Base-by-base conservation (phyloP, 1,284 basidiomycete genomes). In the Salmacisia buchloeana region DNA sequence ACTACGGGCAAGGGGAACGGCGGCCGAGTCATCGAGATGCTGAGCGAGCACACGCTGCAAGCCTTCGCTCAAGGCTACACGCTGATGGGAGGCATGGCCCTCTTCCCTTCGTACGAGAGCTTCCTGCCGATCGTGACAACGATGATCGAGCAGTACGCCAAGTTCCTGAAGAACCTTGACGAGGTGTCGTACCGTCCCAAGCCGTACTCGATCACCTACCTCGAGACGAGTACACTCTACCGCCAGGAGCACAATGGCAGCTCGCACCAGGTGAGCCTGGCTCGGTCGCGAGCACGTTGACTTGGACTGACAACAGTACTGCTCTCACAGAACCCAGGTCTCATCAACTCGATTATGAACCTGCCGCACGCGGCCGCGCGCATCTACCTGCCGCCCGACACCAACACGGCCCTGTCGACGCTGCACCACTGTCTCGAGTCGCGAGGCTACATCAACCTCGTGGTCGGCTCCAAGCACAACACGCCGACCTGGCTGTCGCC, bases 61-160 rank as follows among this genome's bases (percentile, higher is more conserved):
- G 91, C 88, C 25, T 91, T 90, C 86, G 82, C 91, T 25, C 89
- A 92, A 79, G 90, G 90, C 1, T 92, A 91, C 79, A 89, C 88
- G 2, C 84, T 90, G 39, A 89, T 88, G 0, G 89, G 54, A 63
- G 78, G 91, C 38, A 89, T 89, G 1, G 90, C 85, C 27, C 82
- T 94, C 31, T 91, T 94, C 86, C 90, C 91, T 1, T 88, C 86
- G 52, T 94, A 94, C 80, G 92, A 94, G 80, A 88, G 89, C 0
- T 92, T 90, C 83, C 81, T 92, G 54, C 88, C 88, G 35, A 89
- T 91, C 69, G 73, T 80, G 46, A 66, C 68, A 12, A 78, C 69
- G 34, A 68, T 71, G 69, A 63, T 64, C 46, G 64, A 69, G 39
- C 91, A 92, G 80, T 92, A 91, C 79, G 83, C 85, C 81, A 94